Evolutionary conservation across 176 grass and related monocot species (phyloP).

Genomic region (Bromus sterilis): DNA sequence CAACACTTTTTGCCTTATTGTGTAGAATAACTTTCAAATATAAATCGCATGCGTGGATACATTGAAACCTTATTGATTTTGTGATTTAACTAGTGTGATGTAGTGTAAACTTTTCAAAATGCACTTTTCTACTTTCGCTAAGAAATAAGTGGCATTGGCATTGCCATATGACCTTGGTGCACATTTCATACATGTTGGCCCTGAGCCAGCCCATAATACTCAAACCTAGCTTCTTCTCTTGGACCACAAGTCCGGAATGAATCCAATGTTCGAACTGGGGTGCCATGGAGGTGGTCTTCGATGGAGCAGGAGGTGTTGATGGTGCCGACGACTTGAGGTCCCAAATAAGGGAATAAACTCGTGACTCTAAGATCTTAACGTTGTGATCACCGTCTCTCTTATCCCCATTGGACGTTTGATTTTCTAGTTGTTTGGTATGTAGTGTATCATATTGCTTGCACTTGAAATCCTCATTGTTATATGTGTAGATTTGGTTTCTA

Average conservation of each 20-base stretch:
- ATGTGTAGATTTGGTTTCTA: neutral
- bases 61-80: too few relatives aligned
- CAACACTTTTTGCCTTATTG: too few relatives aligned
- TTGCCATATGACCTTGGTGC: neutral
- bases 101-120: neutral
- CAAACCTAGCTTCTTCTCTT: neutral
- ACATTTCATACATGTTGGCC: neutral
- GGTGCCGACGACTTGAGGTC: neutral
- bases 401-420: neutral
- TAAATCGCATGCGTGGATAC: too few relatives aligned
- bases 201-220: neutral
- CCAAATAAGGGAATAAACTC: neutral
- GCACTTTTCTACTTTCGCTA: neutral
- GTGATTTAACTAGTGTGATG: neutral
- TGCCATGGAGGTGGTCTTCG: too few relatives aligned
- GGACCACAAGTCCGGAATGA: neutral
- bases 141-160: neutral
- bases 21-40: too few relatives aligned
- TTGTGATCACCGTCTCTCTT: neutral
- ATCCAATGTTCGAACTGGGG: too few relatives aligned
- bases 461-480: neutral
- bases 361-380: neutral
- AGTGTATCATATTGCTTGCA: too few relatives aligned
- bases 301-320: too few relatives aligned
- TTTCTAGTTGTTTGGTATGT: neutral